Conservation (phyloP, 805 yeast species). For the Candida methanosorbosa region DNA sequence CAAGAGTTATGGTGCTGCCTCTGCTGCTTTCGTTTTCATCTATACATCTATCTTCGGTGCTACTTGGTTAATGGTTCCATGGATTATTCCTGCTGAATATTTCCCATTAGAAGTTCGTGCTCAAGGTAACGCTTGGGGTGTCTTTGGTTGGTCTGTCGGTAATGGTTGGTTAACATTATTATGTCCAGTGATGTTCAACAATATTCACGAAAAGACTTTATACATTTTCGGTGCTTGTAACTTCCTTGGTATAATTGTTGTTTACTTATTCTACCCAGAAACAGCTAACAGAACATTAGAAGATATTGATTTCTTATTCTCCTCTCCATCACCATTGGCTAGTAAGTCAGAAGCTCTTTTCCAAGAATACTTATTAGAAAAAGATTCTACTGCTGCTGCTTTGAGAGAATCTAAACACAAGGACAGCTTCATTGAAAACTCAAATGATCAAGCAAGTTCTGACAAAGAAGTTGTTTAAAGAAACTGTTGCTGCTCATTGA, state of each 20-base stretch:
- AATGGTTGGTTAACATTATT: conserved; percentile 26
- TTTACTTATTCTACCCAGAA: conserved; percentile 39
- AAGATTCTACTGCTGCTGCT: background rate
- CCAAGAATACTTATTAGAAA: background rate
- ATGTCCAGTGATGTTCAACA: conserved; percentile 22
- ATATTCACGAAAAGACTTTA: conserved; percentile 21
- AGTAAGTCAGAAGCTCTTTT: conserved; percentile 8
- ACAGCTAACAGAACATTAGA: conserved; percentile 54
- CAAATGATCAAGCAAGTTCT: background rate
- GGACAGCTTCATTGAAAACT: background rate
- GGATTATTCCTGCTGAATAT: conserved; percentile 16
- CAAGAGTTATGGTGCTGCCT: conserved; percentile 23
- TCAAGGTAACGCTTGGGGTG: conserved; percentile 19
- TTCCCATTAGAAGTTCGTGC: conserved; percentile 19
- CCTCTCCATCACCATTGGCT: conserved; percentile 4
- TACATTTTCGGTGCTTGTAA: conserved; percentile 24
- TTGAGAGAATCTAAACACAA: background rate
- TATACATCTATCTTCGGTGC: conserved; percentile 26
- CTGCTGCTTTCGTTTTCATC: conserved; percentile 27
- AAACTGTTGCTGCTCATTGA: too few species aligned
- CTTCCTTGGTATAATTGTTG: conserved; percentile 8
- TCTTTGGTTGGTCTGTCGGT: conserved; percentile 22
- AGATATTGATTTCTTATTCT: conserved; percentile 23
- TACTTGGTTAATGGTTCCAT: conserved; percentile 15
- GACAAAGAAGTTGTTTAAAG: background rate